phyloP scores from a whole-genome alignment of 331 rosid genomes.

The Rosa hybrid region DNA sequence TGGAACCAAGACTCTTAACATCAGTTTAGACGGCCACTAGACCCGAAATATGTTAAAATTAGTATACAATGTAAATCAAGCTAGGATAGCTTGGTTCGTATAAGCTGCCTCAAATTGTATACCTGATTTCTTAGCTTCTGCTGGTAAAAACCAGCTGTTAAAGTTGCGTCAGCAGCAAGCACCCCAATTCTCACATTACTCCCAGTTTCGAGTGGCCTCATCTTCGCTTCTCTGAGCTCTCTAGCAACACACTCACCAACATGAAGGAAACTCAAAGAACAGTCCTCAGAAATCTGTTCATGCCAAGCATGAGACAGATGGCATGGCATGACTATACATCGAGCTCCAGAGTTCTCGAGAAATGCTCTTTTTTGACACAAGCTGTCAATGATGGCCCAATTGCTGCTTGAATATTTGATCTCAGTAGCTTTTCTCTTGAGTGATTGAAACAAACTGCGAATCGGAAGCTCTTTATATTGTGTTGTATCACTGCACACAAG shows the following conservation, averaged over 20 bases:
- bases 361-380: conserved; percentile 42
- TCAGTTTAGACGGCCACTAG: background rate
- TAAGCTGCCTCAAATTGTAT: background rate
- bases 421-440: conserved; percentile 21
- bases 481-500: conserved; percentile 72
- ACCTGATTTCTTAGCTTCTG: conserved; percentile 62
- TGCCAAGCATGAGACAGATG: conserved; percentile 66
- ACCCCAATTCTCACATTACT: conserved; percentile 52
- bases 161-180: conserved; percentile 42
- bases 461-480: conserved; percentile 44
- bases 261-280: conserved; percentile 61
- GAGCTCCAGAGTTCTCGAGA: conserved; percentile 63
- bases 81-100: background rate
- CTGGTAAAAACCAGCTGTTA: conserved; percentile 45
- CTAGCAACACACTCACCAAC: conserved; percentile 63
- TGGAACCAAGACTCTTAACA: background rate
- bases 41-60: background rate
- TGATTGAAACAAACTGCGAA: conserved; percentile 34
- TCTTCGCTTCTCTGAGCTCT: conserved; percentile 57
- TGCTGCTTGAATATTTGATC: conserved; percentile 29
- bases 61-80: background rate
- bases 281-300: conserved; percentile 46
- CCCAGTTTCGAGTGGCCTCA: conserved; percentile 60
- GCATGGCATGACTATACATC: conserved; percentile 66
- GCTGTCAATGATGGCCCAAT: conserved; percentile 40